These are phyloP conservation scores for Alternaria burnsii DNA, from an alignment of 2,329 filamentous ascomycete species.

Conservation along the genomic window DNA sequence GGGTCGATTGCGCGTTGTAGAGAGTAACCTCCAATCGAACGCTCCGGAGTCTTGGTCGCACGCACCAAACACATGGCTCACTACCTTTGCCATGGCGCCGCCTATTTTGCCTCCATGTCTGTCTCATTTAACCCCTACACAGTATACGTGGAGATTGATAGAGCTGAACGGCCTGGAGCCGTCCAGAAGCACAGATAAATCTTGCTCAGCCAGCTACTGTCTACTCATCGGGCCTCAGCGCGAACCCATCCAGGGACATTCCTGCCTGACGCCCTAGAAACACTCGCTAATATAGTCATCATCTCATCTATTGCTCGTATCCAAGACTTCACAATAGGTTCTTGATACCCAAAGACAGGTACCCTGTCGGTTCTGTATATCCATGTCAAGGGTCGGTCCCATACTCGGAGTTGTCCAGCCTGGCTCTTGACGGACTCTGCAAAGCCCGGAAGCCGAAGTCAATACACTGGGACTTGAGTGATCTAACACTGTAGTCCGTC, in stretches of 20 bases:
- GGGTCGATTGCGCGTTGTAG: not conserved
- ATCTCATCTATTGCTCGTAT: not conserved
- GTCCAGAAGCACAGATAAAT: not conserved
- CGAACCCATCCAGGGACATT: not conserved
- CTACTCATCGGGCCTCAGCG: not conserved
- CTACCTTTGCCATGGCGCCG: conserved; percentile 5
- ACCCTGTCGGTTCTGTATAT: not conserved
- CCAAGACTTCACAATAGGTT: not conserved
- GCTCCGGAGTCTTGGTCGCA: not conserved
- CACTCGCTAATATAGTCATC: not conserved
- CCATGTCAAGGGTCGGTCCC: conserved; percentile 1
- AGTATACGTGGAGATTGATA: not conserved
- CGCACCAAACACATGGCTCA: not conserved
- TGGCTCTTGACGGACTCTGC: no score
- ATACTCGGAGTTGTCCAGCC: not conserved
- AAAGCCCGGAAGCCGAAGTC: not conserved
- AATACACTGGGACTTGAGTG: not conserved
- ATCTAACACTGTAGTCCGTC: not conserved
- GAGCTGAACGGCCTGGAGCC: not conserved
- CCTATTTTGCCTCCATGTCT: not conserved
- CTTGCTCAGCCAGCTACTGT: not conserved
- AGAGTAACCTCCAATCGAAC: not conserved
- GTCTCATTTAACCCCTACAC: not conserved
- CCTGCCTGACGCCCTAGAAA: not conserved
- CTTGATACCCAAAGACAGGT: not conserved